Base-by-base conservation (phyloP, 2,329 filamentous ascomycete species). In the Nectriaceae sp. region DNA sequence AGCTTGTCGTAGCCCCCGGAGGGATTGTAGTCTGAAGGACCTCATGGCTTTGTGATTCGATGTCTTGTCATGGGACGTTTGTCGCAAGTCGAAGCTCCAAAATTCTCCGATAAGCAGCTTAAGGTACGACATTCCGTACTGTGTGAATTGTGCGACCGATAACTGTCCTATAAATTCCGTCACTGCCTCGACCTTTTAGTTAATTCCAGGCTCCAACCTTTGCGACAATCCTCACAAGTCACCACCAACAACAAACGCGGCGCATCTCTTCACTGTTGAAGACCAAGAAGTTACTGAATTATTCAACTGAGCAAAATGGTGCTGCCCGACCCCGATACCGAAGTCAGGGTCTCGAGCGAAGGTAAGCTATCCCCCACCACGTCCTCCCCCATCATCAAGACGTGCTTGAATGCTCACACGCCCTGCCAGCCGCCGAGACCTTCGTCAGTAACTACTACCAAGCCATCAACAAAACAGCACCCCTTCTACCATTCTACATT, bases 391-490 rank as follows among this genome's bases (percentile, higher is more conserved):
- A 21, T 15, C 44, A 21, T 5, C 21, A 40, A 26, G 21, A 46
- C 38, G 40, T 36, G 18, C 49, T 29, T 29, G 41, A 15, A 50
- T 20, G 31, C 55, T 61, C 46, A 64, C 52, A 56, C 41, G 16
- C n/a, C 21, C 33, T 38, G 33, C 36, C 40, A 89, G 89, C 85
- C 50, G 87, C 89, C 44, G 81, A 87, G 58, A 75, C 72, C 45
- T 93, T 96, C 61, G 77, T 87, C 56, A 83, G 86, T 52, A 76
- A 80, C 53, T 96, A 88, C 75, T 96, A 96, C 72, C 75, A 79
- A 21, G 79, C 87, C n/a, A 75, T 95, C 43, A 84, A 87, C 68
- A 79, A 76, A 49, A 77, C 90, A 35, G 64, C 78, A 24, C 71
- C 73, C 6, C 78, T 96, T 13, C 65, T 79, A 16, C 72, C 74